These are phyloP conservation scores for Aspergillus conjunctus DNA, from an alignment of 495 filamentous ascomycete genomes.

Conservation along the genomic window DNA sequence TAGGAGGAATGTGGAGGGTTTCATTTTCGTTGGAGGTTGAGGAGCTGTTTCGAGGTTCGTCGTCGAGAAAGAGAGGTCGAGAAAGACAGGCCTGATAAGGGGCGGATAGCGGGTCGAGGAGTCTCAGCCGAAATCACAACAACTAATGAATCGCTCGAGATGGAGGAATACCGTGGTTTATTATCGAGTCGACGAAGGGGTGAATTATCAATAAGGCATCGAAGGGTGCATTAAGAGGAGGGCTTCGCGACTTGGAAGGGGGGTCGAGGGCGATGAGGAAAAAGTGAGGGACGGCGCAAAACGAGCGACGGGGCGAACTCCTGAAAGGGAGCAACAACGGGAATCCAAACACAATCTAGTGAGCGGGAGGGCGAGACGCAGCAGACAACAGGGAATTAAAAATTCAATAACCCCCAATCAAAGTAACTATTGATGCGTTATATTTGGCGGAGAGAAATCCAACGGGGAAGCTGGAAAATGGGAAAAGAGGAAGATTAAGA, in stretches of 20 bases:
- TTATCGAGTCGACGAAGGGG: background rate
- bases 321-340: background rate
- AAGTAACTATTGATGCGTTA: background rate
- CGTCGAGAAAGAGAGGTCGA: background rate
- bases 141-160: background rate
- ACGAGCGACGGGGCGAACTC: constrained; percentile 5
- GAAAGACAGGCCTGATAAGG: background rate
- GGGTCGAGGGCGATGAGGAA: background rate
- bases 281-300: background rate
- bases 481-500: background rate
- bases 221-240: background rate
- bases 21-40: constrained; percentile 32
- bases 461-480: background rate
- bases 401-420: constrained; percentile 1
- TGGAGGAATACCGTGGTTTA: background rate
- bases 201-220: background rate
- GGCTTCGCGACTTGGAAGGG: background rate
- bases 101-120: background rate
- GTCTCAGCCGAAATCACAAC: background rate
- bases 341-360: constrained; percentile 3
- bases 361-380: background rate
- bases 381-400: background rate
- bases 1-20: constrained; percentile 32
- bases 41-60: background rate
- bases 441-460: background rate